Conservation (phyloP, 257 asterid species). For the Solanum chmielewskii region DNA sequence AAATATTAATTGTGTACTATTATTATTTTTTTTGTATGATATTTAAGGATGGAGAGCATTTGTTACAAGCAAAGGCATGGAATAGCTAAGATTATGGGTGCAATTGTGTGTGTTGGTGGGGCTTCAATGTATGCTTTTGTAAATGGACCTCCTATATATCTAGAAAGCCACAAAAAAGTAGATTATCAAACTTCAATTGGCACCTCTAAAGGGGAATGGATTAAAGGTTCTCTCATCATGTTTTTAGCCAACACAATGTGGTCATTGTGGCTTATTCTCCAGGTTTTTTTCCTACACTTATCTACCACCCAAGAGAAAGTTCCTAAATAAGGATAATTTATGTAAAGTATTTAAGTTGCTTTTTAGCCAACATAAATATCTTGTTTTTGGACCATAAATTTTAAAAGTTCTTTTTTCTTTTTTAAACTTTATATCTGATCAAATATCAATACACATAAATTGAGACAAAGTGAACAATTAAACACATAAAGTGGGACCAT, state of each 20-base stretch:
- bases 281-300: conserved; percentile 12
- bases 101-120: conserved; percentile 26
- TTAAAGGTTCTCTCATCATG: conserved; percentile 49
- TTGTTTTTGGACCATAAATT: background rate
- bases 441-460: no score
- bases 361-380: no score
- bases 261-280: conserved; percentile 53
- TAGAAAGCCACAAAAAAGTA: conserved; percentile 1
- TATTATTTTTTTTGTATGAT: background rate
- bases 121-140: conserved; percentile 45
- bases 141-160: conserved; percentile 42
- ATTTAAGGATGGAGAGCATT: conserved; percentile 35
- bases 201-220: conserved; percentile 30
- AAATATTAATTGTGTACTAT: background rate
- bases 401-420: no score
- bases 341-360: background rate
- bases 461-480: no score
- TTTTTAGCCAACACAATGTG: conserved; percentile 28
- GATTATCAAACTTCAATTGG: background rate
- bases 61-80: conserved; percentile 31
- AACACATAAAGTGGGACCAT: no score
- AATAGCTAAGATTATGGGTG: conserved; percentile 44
- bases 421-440: no score
- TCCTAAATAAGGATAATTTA: background rate
- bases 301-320: background rate